Percentiles rank a stretch among this genome's conserved stretches.
These are phyloP conservation scores for Cetraspora pellucida DNA, from an alignment of 192 early-diverging fungal genomes.

Conservation along the genomic window DNA sequence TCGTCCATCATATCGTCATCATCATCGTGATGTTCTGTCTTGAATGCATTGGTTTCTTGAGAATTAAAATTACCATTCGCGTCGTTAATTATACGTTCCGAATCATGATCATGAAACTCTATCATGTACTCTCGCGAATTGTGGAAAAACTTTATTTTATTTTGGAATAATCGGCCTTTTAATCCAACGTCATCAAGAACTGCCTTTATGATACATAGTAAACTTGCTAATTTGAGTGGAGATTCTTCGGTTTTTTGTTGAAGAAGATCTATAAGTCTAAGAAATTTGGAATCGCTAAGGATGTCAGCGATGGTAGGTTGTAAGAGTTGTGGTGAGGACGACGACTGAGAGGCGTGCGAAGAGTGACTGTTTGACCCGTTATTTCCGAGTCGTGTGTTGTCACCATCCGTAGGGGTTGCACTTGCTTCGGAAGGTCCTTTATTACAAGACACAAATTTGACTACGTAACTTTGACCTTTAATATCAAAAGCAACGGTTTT, in stretches of 20 bases:
- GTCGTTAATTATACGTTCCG: neutral
- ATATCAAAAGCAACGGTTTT: constrained; percentile 26
- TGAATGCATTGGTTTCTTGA: neutral
- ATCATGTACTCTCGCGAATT: constrained; percentile 18
- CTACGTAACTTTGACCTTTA: constrained; percentile 14
- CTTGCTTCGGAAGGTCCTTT: neutral
- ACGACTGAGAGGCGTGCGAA: neutral
- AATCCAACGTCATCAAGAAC: constrained; percentile 26
- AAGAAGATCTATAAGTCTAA: constrained; percentile 16
- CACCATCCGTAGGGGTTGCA: constrained; percentile 5
- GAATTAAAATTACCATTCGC: neutral
- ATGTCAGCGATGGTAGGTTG: constrained; percentile 33
- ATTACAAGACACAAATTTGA: constrained; percentile 23
- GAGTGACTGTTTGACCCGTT: neutral
- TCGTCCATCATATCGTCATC: constrained; percentile 34
- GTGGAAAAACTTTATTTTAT: constrained; percentile 27
- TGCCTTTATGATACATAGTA: constrained; percentile 14
- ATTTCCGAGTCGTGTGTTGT: neutral
- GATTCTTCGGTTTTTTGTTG: constrained; percentile 31
- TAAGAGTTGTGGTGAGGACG: constrained; percentile 14
- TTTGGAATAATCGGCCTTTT: constrained; percentile 17
- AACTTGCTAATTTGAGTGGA: constrained; percentile 23
- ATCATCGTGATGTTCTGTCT: constrained; percentile 7
- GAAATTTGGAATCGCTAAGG: constrained; percentile 10
- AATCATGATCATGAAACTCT: constrained; percentile 12